These are phyloP conservation scores for Suillus clintonianus DNA, from an alignment of 768 basidiomycete species.

Conservation along the genomic window DNA sequence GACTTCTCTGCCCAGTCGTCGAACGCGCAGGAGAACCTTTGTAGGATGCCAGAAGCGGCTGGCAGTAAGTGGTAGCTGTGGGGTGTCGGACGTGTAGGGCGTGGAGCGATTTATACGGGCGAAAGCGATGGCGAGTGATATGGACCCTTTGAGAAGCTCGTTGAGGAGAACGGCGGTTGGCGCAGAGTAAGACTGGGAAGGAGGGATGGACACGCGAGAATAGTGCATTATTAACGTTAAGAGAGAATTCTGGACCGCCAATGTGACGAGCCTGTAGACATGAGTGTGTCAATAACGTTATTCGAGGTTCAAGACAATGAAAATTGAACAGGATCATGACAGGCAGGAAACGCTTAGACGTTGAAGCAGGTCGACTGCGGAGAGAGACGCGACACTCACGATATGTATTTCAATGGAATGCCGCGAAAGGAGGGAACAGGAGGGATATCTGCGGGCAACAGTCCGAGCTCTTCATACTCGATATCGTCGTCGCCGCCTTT, in stretches of 20 bases:
- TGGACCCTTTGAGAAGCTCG: conserved; percentile 89
- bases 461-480: conserved; percentile 48
- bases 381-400: conserved; percentile 47
- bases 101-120: conserved; percentile 47
- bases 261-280: conserved; percentile 65
- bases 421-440: conserved; percentile 62
- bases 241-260: conserved; percentile 90
- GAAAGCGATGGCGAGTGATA: conserved; percentile 87
- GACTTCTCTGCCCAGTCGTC: conserved; percentile 64
- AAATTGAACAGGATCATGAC: background rate
- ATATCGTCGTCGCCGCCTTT: conserved; percentile 38
- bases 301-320: background rate
- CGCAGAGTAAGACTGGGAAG: conserved; percentile 84
- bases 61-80: conserved; percentile 30
- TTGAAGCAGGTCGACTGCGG: conserved; percentile 3
- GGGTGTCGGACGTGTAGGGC: conserved; percentile 27
- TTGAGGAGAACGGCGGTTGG: conserved; percentile 92
- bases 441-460: conserved; percentile 32
- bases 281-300: conserved; percentile 6
- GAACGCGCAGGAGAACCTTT: conserved; percentile 47
- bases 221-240: conserved; percentile 96
- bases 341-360: background rate
- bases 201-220: conserved; percentile 80
- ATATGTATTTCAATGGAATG: conserved; percentile 77
- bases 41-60: conserved; percentile 39